Percentiles rank a stretch among this genome's conserved stretches.
Evolutionary conservation across 1,284 basidiomycete species (phyloP).

Genomic region (Malassezia equina): DNA sequence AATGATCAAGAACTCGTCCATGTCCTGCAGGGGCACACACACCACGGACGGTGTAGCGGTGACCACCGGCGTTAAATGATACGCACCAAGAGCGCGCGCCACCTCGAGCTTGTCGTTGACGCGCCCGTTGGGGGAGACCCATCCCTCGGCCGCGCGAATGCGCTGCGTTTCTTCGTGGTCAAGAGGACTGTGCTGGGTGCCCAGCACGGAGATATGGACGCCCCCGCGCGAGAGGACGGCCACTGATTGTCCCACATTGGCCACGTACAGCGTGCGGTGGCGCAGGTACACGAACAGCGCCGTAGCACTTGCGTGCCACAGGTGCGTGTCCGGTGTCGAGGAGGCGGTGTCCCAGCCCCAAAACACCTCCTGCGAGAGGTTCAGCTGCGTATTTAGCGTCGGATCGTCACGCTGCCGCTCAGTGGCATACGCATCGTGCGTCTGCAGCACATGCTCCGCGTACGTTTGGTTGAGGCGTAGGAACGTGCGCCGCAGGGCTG

Average conservation of each 20-base stretch:
- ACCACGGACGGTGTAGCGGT: slow-evolving; percentile 76
- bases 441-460: slow-evolving; percentile 35
- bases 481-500: slow-evolving; percentile 40
- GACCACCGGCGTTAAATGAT: slow-evolving; percentile 77
- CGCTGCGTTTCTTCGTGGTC: slow-evolving; percentile 72
- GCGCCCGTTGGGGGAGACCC: slow-evolving; percentile 84
- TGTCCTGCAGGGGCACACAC: slow-evolving; percentile 63
- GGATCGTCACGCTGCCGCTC: slow-evolving; percentile 6
- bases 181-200: slow-evolving; percentile 79
- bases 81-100: slow-evolving; percentile 87
- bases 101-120: slow-evolving; percentile 87
- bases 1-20: slow-evolving; percentile 93
- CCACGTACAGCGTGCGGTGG: slow-evolving; percentile 72
- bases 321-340: slow-evolving; percentile 19
- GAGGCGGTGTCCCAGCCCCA: slow-evolving; percentile 23
- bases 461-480: slow-evolving; percentile 41
- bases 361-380: slow-evolving; percentile 11
- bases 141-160: slow-evolving; percentile 85
- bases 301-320: slow-evolving; percentile 54
- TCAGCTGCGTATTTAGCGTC: not conserved
- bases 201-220: slow-evolving; percentile 66
- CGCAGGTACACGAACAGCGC: slow-evolving; percentile 78
- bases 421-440: slow-evolving; percentile 24
- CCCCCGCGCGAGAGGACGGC: slow-evolving; percentile 73
- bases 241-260: slow-evolving; percentile 78